A percentile compares a stretch with the other conserved stretches of the same genome.
These are phyloP conservation scores for Metarhizium anisopliae DNA, from an alignment of 2,329 filamentous ascomycete species.

Conservation along the genomic window DNA sequence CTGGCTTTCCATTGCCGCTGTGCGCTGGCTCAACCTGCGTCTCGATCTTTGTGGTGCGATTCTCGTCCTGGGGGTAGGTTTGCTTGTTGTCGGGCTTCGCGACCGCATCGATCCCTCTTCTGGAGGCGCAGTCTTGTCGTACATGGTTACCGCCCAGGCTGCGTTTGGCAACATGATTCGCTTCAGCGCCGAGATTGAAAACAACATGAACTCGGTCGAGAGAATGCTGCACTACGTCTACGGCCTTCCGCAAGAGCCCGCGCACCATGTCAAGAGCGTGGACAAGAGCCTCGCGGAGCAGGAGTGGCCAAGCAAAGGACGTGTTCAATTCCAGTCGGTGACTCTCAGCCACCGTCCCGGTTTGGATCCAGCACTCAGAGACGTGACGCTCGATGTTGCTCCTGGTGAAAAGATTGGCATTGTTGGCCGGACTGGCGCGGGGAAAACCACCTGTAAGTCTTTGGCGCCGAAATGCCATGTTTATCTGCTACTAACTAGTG, in stretches of 20 bases:
- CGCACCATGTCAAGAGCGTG: conserved; percentile 40
- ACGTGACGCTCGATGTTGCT: conserved; percentile 69
- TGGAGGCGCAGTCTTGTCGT: conserved; percentile 56
- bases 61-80: conserved; percentile 53
- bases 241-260: conserved; percentile 80
- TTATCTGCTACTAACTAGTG: not conserved
- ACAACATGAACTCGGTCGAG: conserved; percentile 95
- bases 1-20: conserved; percentile 58
- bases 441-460: conserved; percentile 48
- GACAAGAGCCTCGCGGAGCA: conserved; percentile 2
- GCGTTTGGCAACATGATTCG: conserved; percentile 59
- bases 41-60: conserved; percentile 53
- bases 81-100: conserved; percentile 32
- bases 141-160: conserved; percentile 42
- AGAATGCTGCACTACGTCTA: conserved; percentile 64
- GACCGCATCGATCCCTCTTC: conserved; percentile 19
- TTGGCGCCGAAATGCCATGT: not conserved
- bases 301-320: conserved; percentile 66
- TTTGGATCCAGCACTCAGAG: conserved; percentile 67
- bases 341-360: conserved; percentile 73
- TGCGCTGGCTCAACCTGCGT: conserved; percentile 57
- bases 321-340: conserved; percentile 72
- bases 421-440: conserved; percentile 81
- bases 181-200: conserved; percentile 45
- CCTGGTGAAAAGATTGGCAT: conserved; percentile 88